A percentile compares a stretch with the other conserved stretches of the same genome.
phyloP scores from a whole-genome alignment of 2,329 filamentous ascomycete species.

The Phialemonium atrogriseum region DNA sequence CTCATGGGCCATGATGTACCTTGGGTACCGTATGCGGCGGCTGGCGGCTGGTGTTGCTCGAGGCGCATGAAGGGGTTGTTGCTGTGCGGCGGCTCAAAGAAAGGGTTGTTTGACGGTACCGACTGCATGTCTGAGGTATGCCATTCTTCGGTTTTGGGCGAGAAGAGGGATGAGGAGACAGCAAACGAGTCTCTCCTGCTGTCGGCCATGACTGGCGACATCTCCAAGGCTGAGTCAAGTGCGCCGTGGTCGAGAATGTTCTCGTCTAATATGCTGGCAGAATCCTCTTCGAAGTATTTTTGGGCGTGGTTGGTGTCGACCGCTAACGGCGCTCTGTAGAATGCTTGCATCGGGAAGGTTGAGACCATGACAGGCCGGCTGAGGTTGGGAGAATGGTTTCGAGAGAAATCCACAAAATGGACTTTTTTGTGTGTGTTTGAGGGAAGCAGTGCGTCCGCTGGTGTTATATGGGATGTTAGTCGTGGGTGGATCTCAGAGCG shows the following conservation, averaged over 20 bases:
- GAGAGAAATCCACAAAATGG: slow-evolving; percentile 2
- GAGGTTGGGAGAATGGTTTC: neutral
- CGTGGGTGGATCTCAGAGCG: slow-evolving; percentile 5
- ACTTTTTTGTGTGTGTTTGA: slow-evolving; percentile 8
- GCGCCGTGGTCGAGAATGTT: slow-evolving; percentile 50
- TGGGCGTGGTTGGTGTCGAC: slow-evolving; percentile 46
- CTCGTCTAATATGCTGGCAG: slow-evolving; percentile 52
- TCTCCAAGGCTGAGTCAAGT: slow-evolving; percentile 53
- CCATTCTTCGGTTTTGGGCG: slow-evolving; percentile 58
- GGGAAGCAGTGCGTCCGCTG: slow-evolving; percentile 4
- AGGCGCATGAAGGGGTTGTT: slow-evolving; percentile 63
- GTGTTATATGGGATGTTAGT: no score
- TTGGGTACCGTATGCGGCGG: slow-evolving; percentile 29
- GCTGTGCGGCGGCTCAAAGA: slow-evolving; percentile 44
- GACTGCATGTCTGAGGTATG: slow-evolving; percentile 58
- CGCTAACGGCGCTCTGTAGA: slow-evolving; percentile 41
- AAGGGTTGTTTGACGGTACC: slow-evolving; percentile 55
- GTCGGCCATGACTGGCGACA: slow-evolving; percentile 54
- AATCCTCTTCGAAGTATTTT: slow-evolving; percentile 55
- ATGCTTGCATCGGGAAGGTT: slow-evolving; percentile 41
- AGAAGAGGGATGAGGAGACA: slow-evolving; percentile 50
- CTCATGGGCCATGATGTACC: slow-evolving; percentile 53
- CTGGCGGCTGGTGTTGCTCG: slow-evolving; percentile 36
- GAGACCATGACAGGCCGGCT: slow-evolving; percentile 36
- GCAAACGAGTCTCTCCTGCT: slow-evolving; percentile 58